These are phyloP conservation scores for Neoarthrinium moseri DNA, from an alignment of 2,329 filamentous ascomycete species.

Conservation along the genomic window DNA sequence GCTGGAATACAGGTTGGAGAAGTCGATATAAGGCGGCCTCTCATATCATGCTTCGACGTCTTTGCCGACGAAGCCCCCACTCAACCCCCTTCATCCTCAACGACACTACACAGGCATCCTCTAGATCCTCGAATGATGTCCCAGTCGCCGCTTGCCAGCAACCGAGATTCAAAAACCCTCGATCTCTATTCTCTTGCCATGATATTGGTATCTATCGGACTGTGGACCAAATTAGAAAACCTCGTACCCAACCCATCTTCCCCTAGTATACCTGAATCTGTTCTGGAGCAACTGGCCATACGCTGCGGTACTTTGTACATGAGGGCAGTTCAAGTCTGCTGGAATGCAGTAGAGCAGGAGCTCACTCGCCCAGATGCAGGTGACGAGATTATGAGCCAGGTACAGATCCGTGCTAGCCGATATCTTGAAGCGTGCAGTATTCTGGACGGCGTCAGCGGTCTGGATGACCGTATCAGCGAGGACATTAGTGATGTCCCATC, in stretches of 20 bases:
- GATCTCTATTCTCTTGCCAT: constrained; percentile 75
- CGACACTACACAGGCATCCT: constrained; percentile 63
- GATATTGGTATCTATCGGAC: constrained; percentile 70
- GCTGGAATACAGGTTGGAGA: constrained; percentile 41
- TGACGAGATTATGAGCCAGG: constrained; percentile 50
- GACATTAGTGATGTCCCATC: constrained; percentile 29
- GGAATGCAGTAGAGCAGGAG: constrained; percentile 67
- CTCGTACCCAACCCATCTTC: constrained; percentile 43
- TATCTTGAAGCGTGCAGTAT: constrained; percentile 63
- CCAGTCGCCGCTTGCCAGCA: constrained; percentile 45
- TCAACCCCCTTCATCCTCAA: constrained; percentile 25
- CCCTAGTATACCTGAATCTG: constrained; percentile 58
- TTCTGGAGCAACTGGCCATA: constrained; percentile 61
- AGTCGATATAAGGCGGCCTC: constrained; percentile 65
- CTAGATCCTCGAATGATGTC: constrained; percentile 55
- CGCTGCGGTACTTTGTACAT: constrained; percentile 74
- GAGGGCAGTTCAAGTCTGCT: constrained; percentile 71
- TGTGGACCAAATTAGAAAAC: constrained; percentile 68
- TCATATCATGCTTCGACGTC: constrained; percentile 72
- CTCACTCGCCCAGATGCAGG: constrained; percentile 43
- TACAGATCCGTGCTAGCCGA: constrained; percentile 55
- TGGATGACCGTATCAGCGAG: constrained; percentile 52
- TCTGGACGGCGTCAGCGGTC: constrained; percentile 55
- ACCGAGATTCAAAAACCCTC: constrained; percentile 55
- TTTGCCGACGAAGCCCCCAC: constrained; percentile 55